phyloP scores from a whole-genome alignment of 140 eudicot genomes.

The Bidens hawaiensis region DNA sequence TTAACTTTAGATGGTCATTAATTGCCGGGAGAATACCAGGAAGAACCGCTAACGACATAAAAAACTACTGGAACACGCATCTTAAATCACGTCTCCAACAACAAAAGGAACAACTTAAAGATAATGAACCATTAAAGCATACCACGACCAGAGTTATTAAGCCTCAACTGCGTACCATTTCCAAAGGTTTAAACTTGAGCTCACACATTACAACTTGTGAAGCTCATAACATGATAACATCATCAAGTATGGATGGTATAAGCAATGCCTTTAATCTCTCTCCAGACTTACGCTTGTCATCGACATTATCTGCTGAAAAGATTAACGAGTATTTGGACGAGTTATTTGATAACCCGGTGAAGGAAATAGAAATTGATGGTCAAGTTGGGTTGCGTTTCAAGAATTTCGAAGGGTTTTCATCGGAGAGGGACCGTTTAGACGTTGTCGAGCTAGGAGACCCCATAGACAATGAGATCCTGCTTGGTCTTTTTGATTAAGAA shows the following conservation, averaged over 20 bases:
- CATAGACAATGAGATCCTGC: background rate
- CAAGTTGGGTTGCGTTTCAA: conserved; percentile 15
- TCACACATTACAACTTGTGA: background rate
- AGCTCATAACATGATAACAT: no score
- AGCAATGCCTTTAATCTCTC: background rate
- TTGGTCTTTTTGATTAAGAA: background rate
- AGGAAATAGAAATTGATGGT: background rate
- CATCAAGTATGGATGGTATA: conserved; percentile 1
- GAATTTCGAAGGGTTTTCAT: background rate
- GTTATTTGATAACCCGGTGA: conserved; percentile 11
- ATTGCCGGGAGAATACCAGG: conserved; percentile 45
- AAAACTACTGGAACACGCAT: no score
- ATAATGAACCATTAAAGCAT: no score
- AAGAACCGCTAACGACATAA: conserved; percentile 44
- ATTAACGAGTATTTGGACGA: conserved; percentile 12
- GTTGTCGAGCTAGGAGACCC: background rate
- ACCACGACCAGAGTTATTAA: no score
- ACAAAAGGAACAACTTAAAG: no score
- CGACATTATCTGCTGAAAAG: background rate
- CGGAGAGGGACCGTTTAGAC: background rate
- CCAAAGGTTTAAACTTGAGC: background rate
- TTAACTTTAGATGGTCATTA: conserved; percentile 31
- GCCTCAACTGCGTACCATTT: no score
- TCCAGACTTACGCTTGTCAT: background rate
- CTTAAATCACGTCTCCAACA: no score